Base-by-base conservation (phyloP, 768 basidiomycete genomes). In the Trametes cinnabarina region DNA sequence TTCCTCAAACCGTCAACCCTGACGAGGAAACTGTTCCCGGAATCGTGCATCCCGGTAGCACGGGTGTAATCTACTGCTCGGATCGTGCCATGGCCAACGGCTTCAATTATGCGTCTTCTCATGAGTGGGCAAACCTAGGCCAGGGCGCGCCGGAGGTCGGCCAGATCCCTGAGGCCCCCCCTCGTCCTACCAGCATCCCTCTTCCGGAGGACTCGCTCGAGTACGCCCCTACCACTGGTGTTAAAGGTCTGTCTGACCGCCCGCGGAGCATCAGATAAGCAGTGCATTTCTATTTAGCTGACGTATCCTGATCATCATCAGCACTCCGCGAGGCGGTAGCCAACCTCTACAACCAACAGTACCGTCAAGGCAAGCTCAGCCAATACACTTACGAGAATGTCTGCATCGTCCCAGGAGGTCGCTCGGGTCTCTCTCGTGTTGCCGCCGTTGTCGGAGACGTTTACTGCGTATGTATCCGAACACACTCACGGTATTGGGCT, bases 21-120 rank as follows among this genome's bases (percentile, higher is more conserved):
- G 88, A 92, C 64, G 92, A 94, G 65, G 92, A 95, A 74, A 93
- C 92, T 1, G 85, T 95, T 4, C 93, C 92, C 19, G 92, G 91
- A 47, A 90, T 92, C 66, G 81, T 86, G 68, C 90, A 91, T 68
- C 91, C 91, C 2, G 83, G 83, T 32, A 73, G 73, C 64, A 81
- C 79, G 0, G 76, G 81, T 58, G 84, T 87, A 25, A 86, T 95
- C 66, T 97, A 95, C 70, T 94, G 93, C 72, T 92, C 90, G 1
- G 91, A 94, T 68, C 86, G 94, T 57, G 91, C 94, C n/a, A 92
- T 93, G 77, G 93, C 93, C 11, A 96, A 97, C 68, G 94, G 94
- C 9, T 97, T 94, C 77, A 86, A 76, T 62, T 90, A 91, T 64
- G 82, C 88, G 57, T 76, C 77, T 63, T 85, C 85, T 14, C 86